Conservation (phyloP, 1,284 basidiomycete species). For the Melampsora larici-populina region DNA sequence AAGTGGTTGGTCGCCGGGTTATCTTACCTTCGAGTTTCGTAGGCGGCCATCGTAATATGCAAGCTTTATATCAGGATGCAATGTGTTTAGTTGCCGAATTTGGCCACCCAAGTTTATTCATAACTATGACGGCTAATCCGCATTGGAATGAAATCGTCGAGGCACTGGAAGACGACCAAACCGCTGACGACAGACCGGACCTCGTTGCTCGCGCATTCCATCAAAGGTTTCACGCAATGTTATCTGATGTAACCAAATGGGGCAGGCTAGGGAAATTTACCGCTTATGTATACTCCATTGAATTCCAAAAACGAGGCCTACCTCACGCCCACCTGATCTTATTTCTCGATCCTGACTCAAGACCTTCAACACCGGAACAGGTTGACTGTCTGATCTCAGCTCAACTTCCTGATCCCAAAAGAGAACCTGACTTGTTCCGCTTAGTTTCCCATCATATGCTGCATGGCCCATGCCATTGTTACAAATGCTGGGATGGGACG, state of each 20-base stretch:
- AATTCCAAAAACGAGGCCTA: slow-evolving; percentile 60
- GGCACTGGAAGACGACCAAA: neutral
- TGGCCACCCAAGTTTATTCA: slow-evolving; percentile 18
- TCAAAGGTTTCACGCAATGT: too few species aligned
- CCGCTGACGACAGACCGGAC: too few species aligned
- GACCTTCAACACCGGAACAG: neutral
- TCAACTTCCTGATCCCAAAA: neutral
- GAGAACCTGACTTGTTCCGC: neutral
- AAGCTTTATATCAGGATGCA: slow-evolving; percentile 1
- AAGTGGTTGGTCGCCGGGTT: neutral
- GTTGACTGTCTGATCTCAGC: neutral
- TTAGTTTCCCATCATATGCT: neutral
- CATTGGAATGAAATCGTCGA: slow-evolving; percentile 52
- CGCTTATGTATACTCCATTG: slow-evolving; percentile 57
- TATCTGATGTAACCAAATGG: too few species aligned
- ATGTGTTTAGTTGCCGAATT: neutral
- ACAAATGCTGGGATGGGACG: slow-evolving; percentile 56
- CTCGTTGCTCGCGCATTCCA: too few species aligned
- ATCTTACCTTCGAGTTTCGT: slow-evolving; percentile 6
- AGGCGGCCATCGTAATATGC: neutral
- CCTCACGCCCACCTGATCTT: slow-evolving; percentile 57
- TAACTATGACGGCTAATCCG: slow-evolving; percentile 46
- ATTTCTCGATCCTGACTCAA: neutral
- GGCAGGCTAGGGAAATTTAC: too few species aligned
- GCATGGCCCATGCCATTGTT: neutral